These are phyloP conservation scores for Talaromyces sp. DNA, from an alignment of 2,329 filamentous ascomycete species.

Conservation along the genomic window DNA sequence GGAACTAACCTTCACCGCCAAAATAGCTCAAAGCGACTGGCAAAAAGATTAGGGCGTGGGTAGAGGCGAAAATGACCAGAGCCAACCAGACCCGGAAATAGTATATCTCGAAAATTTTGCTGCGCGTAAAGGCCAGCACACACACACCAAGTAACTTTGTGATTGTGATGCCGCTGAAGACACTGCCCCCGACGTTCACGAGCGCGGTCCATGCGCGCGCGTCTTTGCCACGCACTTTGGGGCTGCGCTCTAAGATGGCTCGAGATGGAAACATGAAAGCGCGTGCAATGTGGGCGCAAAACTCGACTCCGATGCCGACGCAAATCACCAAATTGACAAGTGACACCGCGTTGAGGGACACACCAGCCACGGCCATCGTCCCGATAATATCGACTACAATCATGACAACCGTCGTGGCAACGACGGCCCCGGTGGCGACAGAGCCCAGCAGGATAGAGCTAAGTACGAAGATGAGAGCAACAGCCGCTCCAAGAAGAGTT, in stretches of 20 bases:
- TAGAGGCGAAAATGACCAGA: slow-evolving; percentile 80
- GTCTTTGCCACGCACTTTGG: slow-evolving; percentile 73
- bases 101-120: slow-evolving; percentile 99
- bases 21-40: slow-evolving; percentile 81
- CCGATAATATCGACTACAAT: slow-evolving; percentile 90
- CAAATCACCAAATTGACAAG: slow-evolving; percentile 96
- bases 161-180: slow-evolving; percentile 92
- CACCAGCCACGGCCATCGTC: slow-evolving; percentile 81
- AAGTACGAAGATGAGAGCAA: slow-evolving; percentile 79
- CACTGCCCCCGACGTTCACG: slow-evolving; percentile 88
- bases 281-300: slow-evolving; percentile 92
- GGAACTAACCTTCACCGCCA: slow-evolving; percentile 64
- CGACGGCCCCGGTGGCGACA: slow-evolving; percentile 69
- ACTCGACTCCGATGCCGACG: slow-evolving; percentile 93
- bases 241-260: slow-evolving; percentile 73
- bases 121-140: slow-evolving; percentile 88
- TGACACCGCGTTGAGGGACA: slow-evolving; percentile 90
- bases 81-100: slow-evolving; percentile 97
- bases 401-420: slow-evolving; percentile 86
- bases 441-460: slow-evolving; percentile 79
- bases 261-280: slow-evolving; percentile 91
- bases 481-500: slow-evolving; percentile 71
- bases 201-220: slow-evolving; percentile 87
- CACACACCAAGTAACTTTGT: slow-evolving; percentile 90
- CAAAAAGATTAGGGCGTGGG: slow-evolving; percentile 84